Conservation (phyloP, 2,329 filamentous ascomycete species). For the Xylaria sp. region DNA sequence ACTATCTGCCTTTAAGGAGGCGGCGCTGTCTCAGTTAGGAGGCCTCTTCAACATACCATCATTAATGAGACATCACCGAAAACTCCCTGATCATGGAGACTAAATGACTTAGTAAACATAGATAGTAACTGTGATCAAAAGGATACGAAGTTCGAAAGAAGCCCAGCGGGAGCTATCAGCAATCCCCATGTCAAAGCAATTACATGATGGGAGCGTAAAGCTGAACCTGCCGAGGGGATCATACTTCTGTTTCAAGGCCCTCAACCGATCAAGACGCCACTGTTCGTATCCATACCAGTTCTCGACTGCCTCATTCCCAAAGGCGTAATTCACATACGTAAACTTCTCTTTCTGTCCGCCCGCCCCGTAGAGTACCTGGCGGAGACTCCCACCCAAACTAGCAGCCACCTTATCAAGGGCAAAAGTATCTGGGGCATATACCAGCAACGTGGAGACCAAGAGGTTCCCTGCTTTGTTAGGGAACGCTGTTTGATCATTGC, state of each 20-base stretch:
- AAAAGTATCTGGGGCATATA: constrained; percentile 35
- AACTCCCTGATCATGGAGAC: no score
- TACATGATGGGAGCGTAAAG: constrained; percentile 39
- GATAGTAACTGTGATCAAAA: no score
- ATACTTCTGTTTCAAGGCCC: constrained; percentile 44
- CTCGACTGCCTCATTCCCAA: constrained; percentile 38
- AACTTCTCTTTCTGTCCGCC: constrained; percentile 32
- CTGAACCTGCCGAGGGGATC: constrained; percentile 42
- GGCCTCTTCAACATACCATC: no score
- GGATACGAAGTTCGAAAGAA: no score
- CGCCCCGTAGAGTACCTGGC: constrained; percentile 35
- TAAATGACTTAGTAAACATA: no score
- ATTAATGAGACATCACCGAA: no score
- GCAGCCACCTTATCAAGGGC: constrained; percentile 35
- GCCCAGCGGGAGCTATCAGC: no score
- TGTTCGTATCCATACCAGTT: constrained; percentile 46
- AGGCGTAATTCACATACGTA: constrained; percentile 46
- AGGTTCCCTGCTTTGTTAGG: constrained; percentile 27
- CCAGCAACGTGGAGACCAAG: constrained; percentile 37
- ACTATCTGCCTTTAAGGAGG: no score
- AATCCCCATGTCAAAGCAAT: no score
- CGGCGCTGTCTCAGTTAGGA: no score
- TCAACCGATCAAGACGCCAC: constrained; percentile 46
- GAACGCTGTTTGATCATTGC: constrained; percentile 28
- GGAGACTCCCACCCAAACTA: constrained; percentile 38